phyloP scores from a whole-genome alignment of 1,139 yeast genomes.

The Suhomyces yuchorum region DNA sequence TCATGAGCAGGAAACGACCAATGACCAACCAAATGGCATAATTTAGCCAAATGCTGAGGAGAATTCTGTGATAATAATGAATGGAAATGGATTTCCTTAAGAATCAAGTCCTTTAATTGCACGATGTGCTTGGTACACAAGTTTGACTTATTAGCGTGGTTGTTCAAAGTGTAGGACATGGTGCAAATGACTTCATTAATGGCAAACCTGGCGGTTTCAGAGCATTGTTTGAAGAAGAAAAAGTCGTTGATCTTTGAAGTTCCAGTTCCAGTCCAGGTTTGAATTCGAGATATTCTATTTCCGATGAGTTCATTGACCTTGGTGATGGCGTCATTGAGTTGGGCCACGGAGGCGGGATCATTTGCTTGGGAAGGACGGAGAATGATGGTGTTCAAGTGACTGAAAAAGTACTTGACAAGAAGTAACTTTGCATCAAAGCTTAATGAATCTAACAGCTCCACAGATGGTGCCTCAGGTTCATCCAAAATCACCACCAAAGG shows the following conservation, averaged over 20 bases:
- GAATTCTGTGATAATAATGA: conserved; percentile 30
- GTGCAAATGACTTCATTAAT: conserved; percentile 28
- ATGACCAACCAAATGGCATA: conserved; percentile 41
- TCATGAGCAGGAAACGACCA: conserved; percentile 73
- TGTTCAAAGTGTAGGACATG: conserved; percentile 35
- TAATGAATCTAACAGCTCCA: conserved; percentile 8
- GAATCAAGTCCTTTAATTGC: conserved; percentile 30
- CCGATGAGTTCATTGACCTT: conserved; percentile 30
- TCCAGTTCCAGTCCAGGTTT: conserved; percentile 60
- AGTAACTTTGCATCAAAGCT: conserved; percentile 31
- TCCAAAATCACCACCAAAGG: conserved; percentile 38
- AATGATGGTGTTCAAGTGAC: conserved; percentile 44
- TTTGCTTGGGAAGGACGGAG: conserved; percentile 25
- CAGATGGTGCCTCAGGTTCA: conserved; percentile 5
- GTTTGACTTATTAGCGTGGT: conserved; percentile 27
- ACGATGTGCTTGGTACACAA: conserved; percentile 27
- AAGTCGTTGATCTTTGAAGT: conserved; percentile 30
- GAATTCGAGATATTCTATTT: conserved; percentile 50
- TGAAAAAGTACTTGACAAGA: conserved; percentile 42
- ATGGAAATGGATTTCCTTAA: conserved; percentile 44
- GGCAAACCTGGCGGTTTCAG: conserved; percentile 10
- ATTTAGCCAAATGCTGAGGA: conserved; percentile 26
- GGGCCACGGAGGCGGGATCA: conserved; percentile 20
- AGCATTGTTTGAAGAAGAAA: conserved; percentile 13
- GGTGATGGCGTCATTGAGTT: conserved; percentile 31